Evolutionary conservation across 352 stramenopile species (phyloP).

Genomic region (Phytophthora sansomeana): DNA sequence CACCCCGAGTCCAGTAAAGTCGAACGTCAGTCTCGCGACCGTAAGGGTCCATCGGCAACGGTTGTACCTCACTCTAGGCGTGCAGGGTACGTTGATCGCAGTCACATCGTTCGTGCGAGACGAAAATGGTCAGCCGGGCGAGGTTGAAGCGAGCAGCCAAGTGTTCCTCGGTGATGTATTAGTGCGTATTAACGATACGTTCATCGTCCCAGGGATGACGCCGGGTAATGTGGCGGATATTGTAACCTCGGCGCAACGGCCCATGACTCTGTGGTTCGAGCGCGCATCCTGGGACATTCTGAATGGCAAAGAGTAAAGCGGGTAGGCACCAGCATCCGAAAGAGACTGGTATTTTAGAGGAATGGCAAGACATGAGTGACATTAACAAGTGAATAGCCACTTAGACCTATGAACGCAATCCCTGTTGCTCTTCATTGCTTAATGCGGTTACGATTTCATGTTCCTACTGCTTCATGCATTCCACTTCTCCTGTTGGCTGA

Average conservation of each 20-base stretch:
- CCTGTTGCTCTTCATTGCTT: constrained; percentile 9
- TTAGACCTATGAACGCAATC: constrained; percentile 24
- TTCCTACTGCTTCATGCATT: constrained; percentile 7
- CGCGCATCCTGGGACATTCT: constrained; percentile 71
- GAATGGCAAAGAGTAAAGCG: constrained; percentile 41
- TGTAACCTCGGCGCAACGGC: constrained; percentile 47
- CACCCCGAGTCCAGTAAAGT: constrained; percentile 7
- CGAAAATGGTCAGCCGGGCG: constrained; percentile 53
- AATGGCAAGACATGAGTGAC: constrained; percentile 11
- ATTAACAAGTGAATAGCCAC: constrained; percentile 7
- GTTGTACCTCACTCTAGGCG: constrained; percentile 66
- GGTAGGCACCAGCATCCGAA: constrained; percentile 6
- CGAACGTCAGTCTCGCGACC: constrained; percentile 37
- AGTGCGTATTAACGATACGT: constrained; percentile 55
- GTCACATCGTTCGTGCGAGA: constrained; percentile 71
- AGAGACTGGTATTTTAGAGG: constrained; percentile 34
- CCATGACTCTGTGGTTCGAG: constrained; percentile 67
- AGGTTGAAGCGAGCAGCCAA: constrained; percentile 77
- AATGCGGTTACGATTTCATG: background rate
- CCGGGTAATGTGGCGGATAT: constrained; percentile 56
- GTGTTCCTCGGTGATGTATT: constrained; percentile 74
- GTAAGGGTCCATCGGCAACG: constrained; percentile 50
- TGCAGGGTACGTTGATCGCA: constrained; percentile 55
- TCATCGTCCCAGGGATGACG: constrained; percentile 37
- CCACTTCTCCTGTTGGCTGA: background rate